Conservation (phyloP, 2,329 filamentous ascomycete genomes). For the Thelonectria discophora region DNA sequence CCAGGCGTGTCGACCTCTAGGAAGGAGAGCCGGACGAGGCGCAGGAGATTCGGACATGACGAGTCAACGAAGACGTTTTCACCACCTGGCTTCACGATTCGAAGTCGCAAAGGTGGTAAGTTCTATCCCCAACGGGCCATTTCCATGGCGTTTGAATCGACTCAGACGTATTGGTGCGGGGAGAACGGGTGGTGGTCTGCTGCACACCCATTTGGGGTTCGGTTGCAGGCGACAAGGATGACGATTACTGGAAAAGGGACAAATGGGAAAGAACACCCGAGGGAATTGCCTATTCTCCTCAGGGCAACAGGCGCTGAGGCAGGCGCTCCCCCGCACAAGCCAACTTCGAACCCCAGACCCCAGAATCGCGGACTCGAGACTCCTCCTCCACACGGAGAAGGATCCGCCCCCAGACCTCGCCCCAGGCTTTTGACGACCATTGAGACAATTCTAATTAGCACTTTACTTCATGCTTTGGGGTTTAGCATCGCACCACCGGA, state of each 20-base stretch:
- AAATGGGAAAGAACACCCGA: background rate
- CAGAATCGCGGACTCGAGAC: background rate
- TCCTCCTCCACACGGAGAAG: too few relatives aligned
- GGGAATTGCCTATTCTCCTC: background rate
- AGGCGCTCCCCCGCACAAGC: background rate
- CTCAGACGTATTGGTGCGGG: background rate
- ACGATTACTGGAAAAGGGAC: background rate
- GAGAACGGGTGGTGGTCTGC: background rate
- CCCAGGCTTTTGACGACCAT: background rate
- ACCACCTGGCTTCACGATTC: background rate
- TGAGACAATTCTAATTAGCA: background rate
- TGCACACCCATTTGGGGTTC: background rate
- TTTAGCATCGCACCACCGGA: conserved; percentile 5
- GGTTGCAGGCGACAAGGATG: background rate
- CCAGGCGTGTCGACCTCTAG: background rate
- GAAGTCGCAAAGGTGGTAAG: background rate
- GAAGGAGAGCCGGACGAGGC: background rate
- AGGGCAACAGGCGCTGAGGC: too few relatives aligned
- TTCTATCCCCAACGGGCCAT: background rate
- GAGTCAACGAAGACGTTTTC: background rate
- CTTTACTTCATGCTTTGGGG: background rate
- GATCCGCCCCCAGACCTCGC: too few relatives aligned
- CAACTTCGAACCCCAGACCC: background rate
- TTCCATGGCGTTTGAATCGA: background rate
- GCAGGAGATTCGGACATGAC: background rate